Base-by-base conservation (phyloP, 805 yeast species). In the Tanozyma kutaoensis region DNA sequence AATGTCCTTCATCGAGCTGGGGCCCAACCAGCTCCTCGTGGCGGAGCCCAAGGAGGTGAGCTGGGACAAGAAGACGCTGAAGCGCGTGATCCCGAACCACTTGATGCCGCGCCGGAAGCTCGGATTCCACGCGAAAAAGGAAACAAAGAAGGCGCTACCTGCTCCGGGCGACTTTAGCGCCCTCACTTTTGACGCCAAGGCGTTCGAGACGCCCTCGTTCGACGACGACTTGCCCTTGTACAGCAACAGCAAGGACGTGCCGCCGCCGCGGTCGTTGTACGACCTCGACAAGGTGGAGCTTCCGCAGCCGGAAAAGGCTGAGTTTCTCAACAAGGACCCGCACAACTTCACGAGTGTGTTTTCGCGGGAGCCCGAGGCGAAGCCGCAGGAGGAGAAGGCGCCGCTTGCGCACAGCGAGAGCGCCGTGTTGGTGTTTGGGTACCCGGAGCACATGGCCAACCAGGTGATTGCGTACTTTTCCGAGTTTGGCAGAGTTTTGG, bases 381-480 rank as follows among this genome's bases (percentile, higher is more conserved):
- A 23, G 19, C 21, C 24, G 5, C 25, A 22, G 11, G 41, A 33
- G 3, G 26, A 23, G 15, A 19, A n/a, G 15, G 21, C 25, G 31
- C 45, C 56, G 10, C 39, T 52, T 32, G 31, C 37, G 23, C 33
- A 46, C 30, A 38, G 50, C 19, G 84, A 73, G 29, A 62, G 72
- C 25, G 79, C 94, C 0, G 78, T 88, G 1, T 53, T 86, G 16
- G 82, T 88, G 3, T 84, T 79, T 52, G 97, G 97, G 1, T 88
- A 82, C 47, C 84, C 93, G 1, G 93, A 85, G 42, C 62, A 72
- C 2, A 62, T 75, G 36, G 72, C 93, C 7, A 66, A 64, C 18
- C 63, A 64, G 20, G 69, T 88, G 2, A 62, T 88, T 21, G 68
- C 69, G 28, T 80, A 73, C 48, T 88, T 85, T 42, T 62, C 73